phyloP scores from a whole-genome alignment of 208 protist genomes.

The Trypanosoma cruzi region DNA sequence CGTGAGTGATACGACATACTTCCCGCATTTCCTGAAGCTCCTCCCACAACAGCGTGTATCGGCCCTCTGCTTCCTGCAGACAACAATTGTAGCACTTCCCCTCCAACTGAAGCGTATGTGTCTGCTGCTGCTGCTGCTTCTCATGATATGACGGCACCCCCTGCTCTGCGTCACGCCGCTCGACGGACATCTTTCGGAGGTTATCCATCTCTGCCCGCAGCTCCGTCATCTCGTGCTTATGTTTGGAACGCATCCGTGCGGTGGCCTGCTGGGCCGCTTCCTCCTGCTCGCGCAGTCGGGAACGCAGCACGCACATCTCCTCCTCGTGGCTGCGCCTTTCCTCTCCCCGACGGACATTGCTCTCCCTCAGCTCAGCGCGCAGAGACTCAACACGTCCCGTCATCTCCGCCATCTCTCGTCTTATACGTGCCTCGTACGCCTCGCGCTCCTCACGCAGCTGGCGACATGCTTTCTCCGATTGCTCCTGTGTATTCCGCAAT shows the following conservation, averaged over 20 bases:
- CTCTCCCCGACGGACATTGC: slow-evolving; percentile 7
- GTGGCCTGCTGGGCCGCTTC: slow-evolving; percentile 12
- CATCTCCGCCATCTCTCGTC: slow-evolving; percentile 3
- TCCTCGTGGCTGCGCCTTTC: slow-evolving; percentile 15
- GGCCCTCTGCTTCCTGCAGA: slow-evolving; percentile 4
- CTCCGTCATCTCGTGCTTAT: slow-evolving; percentile 4
- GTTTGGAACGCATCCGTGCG: background rate
- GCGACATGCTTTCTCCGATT: background rate
- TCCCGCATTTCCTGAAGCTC: background rate
- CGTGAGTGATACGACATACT: background rate
- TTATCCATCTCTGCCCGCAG: background rate
- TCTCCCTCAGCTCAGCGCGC: slow-evolving; percentile 4
- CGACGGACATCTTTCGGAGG: background rate
- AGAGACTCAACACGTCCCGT: slow-evolving; percentile 18
- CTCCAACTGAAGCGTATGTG: background rate
- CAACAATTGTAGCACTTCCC: slow-evolving; percentile 1
- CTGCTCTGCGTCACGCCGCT: background rate
- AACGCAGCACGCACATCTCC: slow-evolving; percentile 6
- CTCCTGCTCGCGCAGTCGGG: slow-evolving; percentile 8
- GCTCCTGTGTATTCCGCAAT: background rate
- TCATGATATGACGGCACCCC: background rate
- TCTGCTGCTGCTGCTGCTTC: background rate
- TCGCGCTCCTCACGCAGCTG: slow-evolving; percentile 13
- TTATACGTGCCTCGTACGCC: slow-evolving; percentile 8
- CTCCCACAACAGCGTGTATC: slow-evolving; percentile 9